phyloP scores from a whole-genome alignment of 2,329 filamentous ascomycete species.

The Calonectria crousiana region DNA sequence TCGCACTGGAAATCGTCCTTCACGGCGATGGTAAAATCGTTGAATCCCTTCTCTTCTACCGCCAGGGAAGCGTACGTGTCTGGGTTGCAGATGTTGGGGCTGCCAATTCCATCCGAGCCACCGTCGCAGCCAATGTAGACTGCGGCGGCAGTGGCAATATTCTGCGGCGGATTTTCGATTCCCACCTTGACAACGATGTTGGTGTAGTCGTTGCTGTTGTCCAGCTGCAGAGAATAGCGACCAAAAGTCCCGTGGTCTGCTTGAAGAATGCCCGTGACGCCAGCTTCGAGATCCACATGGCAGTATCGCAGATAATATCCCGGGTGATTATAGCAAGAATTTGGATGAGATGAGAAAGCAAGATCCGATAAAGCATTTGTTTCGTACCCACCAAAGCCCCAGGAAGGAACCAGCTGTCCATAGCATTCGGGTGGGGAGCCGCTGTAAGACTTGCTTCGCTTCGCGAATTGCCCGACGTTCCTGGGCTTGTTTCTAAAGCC shows the following conservation, averaged over 20 bases:
- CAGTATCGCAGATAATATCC: constrained; percentile 33
- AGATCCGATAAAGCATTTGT: constrained; percentile 26
- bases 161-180: constrained; percentile 27
- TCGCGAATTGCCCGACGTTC: neutral
- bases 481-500: neutral
- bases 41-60: constrained; percentile 35
- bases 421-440: constrained; percentile 27
- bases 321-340: constrained; percentile 31
- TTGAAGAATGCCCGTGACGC: constrained; percentile 26
- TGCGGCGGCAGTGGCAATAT: constrained; percentile 27
- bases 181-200: constrained; percentile 33
- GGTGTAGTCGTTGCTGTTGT: constrained; percentile 18
- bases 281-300: constrained; percentile 30
- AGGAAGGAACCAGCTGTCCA: constrained; percentile 28
- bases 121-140: constrained; percentile 33
- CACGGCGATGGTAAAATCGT: constrained; percentile 34
- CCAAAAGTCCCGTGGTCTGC: constrained; percentile 23
- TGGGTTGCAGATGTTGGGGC: constrained; percentile 38
- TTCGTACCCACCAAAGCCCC: constrained; percentile 20
- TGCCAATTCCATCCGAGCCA: constrained; percentile 20
- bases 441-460: constrained; percentile 37
- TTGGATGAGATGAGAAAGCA: constrained; percentile 25
- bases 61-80: constrained; percentile 34
- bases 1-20: constrained; percentile 38
- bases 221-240: constrained; percentile 33